Evolutionary conservation across 148 eudicot genomes (phyloP), one percentile per base, ranked within the genome.

Genomic region (Heliosperma pusillum): DNA sequence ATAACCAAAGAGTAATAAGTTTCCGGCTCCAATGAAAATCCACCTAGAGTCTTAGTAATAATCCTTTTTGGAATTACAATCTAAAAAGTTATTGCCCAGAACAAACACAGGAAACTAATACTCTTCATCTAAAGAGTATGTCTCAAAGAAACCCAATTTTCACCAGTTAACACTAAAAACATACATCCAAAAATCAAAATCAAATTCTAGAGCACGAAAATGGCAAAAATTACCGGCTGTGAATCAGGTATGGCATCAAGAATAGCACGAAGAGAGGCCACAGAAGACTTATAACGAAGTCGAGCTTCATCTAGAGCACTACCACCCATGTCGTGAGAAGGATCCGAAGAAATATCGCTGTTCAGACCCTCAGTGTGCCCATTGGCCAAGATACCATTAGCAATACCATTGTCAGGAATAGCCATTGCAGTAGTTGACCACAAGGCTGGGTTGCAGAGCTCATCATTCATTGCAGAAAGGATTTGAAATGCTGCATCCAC

Each of bases 381-480:
- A 26, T 73, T 73, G 44, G 79, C 70, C 63, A 77, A 40, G 33
- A 70, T 50, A 65, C 47, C 59, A 30, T 29, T 55, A 1, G 58
- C 58, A 73, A 75, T 70, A 10, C 17, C 52, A 57, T 33, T 40
- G 17, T 44, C 60, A 45, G 74, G 20, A 56, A 36, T 24, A 27
- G 57, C 11, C 40, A 84, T 3, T 20, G 85, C 44, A 65, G 82
- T 61, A 25, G 86, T 72, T 15, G 96, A 87, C 98, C 98, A 95
- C 61, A 95, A 78, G 7, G 84, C 30, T 0, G 98, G 93, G 77
- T 90, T 86, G 75, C 98, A 92, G 71, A 92, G 97, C 86, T 90
- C 98, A 72, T 92, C 93, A 80, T 95, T 88, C 98, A 95, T 95
- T 76, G 98, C 85, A 10, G 92, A 90, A 10, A 92, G 80, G 62